A percentile compares a stretch with the other conserved stretches of the same genome.
phyloP scores from a whole-genome alignment of 2,329 filamentous ascomycete species.

The Xylariaceae sp. region DNA sequence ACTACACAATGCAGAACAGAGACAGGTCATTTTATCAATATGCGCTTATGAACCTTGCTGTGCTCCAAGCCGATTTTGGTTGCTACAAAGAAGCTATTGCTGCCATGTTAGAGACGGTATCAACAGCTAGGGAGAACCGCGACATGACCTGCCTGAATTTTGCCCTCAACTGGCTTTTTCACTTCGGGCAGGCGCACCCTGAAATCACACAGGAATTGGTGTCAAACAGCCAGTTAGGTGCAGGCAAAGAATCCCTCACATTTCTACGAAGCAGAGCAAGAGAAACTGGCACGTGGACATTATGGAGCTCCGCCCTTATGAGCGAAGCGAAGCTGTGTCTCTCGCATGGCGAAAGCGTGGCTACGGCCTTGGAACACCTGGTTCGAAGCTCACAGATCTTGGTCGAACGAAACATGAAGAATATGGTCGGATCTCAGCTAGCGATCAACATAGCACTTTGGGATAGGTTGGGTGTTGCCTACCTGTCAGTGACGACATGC shows the following conservation, averaged over 20 bases:
- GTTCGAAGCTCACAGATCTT: conserved; percentile 84
- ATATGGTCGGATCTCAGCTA: conserved; percentile 75
- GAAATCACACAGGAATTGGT: conserved; percentile 73
- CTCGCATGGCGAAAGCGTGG: conserved; percentile 70
- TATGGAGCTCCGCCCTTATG: conserved; percentile 83
- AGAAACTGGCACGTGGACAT: conserved; percentile 83
- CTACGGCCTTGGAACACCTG: conserved; percentile 74
- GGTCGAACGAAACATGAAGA: conserved; percentile 75
- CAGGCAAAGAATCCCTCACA: conserved; percentile 79
- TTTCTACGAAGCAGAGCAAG: conserved; percentile 88
- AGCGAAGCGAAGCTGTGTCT: conserved; percentile 85
- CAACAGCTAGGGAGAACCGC: conserved; percentile 91
- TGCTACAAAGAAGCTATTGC: conserved; percentile 89
- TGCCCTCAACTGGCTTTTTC: conserved; percentile 93
- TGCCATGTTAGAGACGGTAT: conserved; percentile 92
- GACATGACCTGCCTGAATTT: conserved; percentile 95
- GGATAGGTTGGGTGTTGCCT: conserved; percentile 71
- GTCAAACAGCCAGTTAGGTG: conserved; percentile 75
- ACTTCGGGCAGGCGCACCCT: conserved; percentile 88
- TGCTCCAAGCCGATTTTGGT: conserved; percentile 94
- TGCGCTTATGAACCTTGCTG: conserved; percentile 89
- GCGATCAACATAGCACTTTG: conserved; percentile 76
- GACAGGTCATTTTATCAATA: conserved; percentile 93
- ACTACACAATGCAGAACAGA: conserved; percentile 88
- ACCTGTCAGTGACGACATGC: conserved; percentile 65